Evolutionary conservation across 139 green algal species (phyloP), one percentile per base, ranked within the genome.

Genomic region (Asterochloris erici): DNA sequence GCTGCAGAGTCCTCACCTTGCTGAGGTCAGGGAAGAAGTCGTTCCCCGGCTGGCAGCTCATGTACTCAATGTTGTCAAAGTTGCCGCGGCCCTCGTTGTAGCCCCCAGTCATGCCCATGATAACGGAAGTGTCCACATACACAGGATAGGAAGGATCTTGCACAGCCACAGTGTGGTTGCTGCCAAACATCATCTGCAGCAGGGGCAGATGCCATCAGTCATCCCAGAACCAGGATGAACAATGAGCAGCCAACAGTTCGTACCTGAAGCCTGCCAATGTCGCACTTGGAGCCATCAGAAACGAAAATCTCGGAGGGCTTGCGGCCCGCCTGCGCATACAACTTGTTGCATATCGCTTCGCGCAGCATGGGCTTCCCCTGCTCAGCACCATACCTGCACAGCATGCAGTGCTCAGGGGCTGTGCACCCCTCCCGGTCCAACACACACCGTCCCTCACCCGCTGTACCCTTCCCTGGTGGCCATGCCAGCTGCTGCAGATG

Each of bases 131-230:
- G 93, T 99, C 97, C 61, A 99, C 97, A 87, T 99, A 99, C 61
- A 98, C 97, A 11, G 97, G 97, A 88, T 99, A 99, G 27, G 97
- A 97, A 60, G 97, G 97, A 90, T 99, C 97, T 90, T 99, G 96
- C 62, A 93, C 87, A 14, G 91, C 93, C 23, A 95, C 92, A 12
- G 71, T 92, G 13, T 83, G 26, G 60, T 90, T 79, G 23, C 80
- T 71, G 68, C 93, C 93, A 88, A 97, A 96, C 91, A 96, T 92
- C 81, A 96, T 86, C 86, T 90, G 85, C 79, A 86, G 60, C 28
- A 71, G 38, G 38, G 14, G 24, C 24, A 26, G 14, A 28, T 54
- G 63, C 12, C 38, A 26, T 54, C 10, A 60, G 73, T 78, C 68
- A 73, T 24, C 10, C 68, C 23, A 54, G 21, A 71, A 71, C 21